Percentiles rank a stretch among this genome's conserved stretches.
Evolutionary conservation across 1,284 basidiomycete species (phyloP).

Genomic region (Apiotrichum akiyoshidainum): DNA sequence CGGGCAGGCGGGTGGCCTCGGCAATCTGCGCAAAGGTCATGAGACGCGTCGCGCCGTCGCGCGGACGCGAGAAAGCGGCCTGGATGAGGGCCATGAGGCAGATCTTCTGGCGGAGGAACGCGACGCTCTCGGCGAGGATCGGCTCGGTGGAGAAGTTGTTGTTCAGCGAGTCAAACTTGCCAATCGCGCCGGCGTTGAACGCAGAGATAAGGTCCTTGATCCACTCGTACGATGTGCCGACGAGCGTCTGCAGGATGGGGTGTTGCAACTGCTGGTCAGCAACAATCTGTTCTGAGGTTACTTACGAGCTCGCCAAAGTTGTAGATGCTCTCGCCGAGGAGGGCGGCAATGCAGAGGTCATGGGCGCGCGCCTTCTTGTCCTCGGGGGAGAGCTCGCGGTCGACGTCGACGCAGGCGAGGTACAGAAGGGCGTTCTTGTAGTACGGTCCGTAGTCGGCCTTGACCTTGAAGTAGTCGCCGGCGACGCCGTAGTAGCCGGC

Average conservation of each 20-base stretch:
- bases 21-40: slow-evolving; percentile 91
- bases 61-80: slow-evolving; percentile 82
- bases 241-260: slow-evolving; percentile 83
- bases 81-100: slow-evolving; percentile 99
- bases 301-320: slow-evolving; percentile 96
- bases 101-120: slow-evolving; percentile 96
- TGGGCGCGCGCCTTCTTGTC: slow-evolving; percentile 81
- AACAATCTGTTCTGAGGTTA: too few relatives aligned
- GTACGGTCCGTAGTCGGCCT: slow-evolving; percentile 93
- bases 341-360: slow-evolving; percentile 86
- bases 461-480: slow-evolving; percentile 96
- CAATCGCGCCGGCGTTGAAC: slow-evolving; percentile 97
- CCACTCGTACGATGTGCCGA: slow-evolving; percentile 80
- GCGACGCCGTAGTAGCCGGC: slow-evolving; percentile 92
- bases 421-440: slow-evolving; percentile 96
- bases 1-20: slow-evolving; percentile 82
- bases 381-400: slow-evolving; percentile 71
- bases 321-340: slow-evolving; percentile 94
- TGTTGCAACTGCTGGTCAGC: slow-evolving; percentile 73
- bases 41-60: slow-evolving; percentile 65
- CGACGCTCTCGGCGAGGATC: slow-evolving; percentile 81
- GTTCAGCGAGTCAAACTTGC: slow-evolving; percentile 85
- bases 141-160: slow-evolving; percentile 85
- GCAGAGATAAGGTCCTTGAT: slow-evolving; percentile 87
- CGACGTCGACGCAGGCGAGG: slow-evolving; percentile 86